phyloP scores from a whole-genome alignment of 1,284 basidiomycete genomes.

The Leccinum fallax region DNA sequence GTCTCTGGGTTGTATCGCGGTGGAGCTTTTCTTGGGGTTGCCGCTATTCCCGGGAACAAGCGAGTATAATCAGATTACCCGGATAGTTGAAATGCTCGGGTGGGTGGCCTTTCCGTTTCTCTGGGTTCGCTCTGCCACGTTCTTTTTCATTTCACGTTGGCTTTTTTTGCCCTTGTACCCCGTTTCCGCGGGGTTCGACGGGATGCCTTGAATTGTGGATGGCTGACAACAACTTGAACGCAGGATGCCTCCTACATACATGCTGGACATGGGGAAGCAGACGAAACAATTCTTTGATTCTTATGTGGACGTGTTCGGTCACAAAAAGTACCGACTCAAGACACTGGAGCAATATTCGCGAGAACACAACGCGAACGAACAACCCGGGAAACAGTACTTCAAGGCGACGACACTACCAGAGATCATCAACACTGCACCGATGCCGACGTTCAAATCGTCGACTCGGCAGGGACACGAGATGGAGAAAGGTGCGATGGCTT shows the following conservation, averaged over 20 bases:
- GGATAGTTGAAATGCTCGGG: constrained; percentile 99
- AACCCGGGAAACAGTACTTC: constrained; percentile 99
- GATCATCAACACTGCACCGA: constrained; percentile 94
- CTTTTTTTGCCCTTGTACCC: not conserved
- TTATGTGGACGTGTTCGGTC: constrained; percentile 78
- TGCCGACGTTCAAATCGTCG: constrained; percentile 74
- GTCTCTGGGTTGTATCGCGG: constrained; percentile 95
- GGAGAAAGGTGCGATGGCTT: constrained; percentile 74
- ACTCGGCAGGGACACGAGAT: constrained; percentile 84
- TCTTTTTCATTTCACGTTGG: constrained; percentile 9
- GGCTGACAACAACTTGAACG: constrained; percentile 9
- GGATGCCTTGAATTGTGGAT: not conserved
- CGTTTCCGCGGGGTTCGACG: not conserved
- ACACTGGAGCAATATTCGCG: constrained; percentile 92
- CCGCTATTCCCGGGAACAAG: constrained; percentile 98
- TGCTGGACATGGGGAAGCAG: constrained; percentile 97
- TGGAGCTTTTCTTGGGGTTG: constrained; percentile 95
- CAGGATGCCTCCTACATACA: constrained; percentile 87
- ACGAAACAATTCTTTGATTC: constrained; percentile 92
- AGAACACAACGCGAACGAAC: constrained; percentile 94
- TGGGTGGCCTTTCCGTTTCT: constrained; percentile 42
- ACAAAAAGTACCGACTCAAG: constrained; percentile 91
- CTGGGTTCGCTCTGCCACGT: not conserved
- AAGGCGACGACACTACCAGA: constrained; percentile 93
- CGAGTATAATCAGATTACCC: constrained; percentile 97